Evolutionary conservation across 345 rosid species (phyloP).

Genomic region (Pistacia vera): DNA sequence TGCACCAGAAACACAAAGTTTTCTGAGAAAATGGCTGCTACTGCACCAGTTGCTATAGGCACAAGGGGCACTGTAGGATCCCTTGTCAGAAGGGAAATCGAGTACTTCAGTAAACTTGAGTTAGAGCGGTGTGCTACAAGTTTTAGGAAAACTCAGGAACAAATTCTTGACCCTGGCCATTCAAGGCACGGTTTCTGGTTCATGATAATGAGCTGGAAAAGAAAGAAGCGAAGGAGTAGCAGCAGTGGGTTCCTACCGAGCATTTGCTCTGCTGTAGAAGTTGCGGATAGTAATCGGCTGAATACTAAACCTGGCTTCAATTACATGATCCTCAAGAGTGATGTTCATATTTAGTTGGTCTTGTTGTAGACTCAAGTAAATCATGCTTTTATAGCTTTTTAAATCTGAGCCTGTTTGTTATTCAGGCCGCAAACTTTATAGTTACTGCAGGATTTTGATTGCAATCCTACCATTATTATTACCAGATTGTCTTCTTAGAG

Average conservation of each 20-base stretch:
- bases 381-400: background rate
- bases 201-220: conserved; percentile 42
- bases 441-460: background rate
- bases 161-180: conserved; percentile 24
- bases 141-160: conserved; percentile 31
- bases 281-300: conserved; percentile 35
- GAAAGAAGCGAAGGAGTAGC: conserved; percentile 55
- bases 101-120: conserved; percentile 55
- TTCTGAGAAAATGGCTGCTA: conserved; percentile 42
- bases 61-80: conserved; percentile 85
- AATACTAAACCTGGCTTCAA: conserved; percentile 44
- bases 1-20: conserved; percentile 20
- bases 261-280: conserved; percentile 58
- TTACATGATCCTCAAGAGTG: conserved; percentile 67
- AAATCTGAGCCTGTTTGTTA: background rate
- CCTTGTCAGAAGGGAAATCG: conserved; percentile 74
- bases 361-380: background rate
- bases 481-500: conserved; percentile 9
- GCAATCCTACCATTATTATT: background rate
- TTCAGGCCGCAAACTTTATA: background rate
- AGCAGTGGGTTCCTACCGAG: conserved; percentile 43
- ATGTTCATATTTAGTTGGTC: conserved; percentile 26
- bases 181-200: conserved; percentile 59
- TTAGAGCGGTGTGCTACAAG: conserved; percentile 20
- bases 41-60: conserved; percentile 71